Conservation (phyloP, 371 early-diverging fungal genomes). For the Quaeritorhiza haematococci region DNA sequence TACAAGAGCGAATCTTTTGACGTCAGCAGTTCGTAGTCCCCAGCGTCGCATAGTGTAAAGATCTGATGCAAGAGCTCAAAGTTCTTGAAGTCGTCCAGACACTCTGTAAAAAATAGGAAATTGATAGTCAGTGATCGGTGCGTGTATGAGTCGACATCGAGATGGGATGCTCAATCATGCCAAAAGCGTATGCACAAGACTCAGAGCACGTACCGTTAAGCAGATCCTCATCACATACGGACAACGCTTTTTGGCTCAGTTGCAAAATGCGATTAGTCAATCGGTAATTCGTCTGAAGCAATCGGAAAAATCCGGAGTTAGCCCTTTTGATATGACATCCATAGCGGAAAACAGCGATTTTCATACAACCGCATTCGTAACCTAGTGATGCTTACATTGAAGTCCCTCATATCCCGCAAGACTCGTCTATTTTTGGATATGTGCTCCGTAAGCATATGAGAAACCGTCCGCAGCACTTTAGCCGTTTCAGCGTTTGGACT, state of each 20-base stretch:
- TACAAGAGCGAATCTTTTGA: not conserved
- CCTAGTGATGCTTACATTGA: constrained; percentile 6
- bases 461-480: constrained; percentile 19
- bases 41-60: constrained; percentile 37
- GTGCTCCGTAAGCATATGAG: constrained; percentile 16
- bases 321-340: no score
- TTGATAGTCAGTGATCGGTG: not conserved
- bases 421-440: constrained; percentile 21
- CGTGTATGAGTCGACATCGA: not conserved
- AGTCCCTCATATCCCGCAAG: constrained; percentile 14
- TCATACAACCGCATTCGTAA: not conserved
- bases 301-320: not conserved
- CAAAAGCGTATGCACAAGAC: not conserved
- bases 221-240: constrained; percentile 17
- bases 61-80: constrained; percentile 32
- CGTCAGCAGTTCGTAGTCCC: constrained; percentile 26
- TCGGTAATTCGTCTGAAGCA: constrained; percentile 10
- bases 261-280: constrained; percentile 31
- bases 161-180: not conserved
- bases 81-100: constrained; percentile 33
- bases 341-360: no score
- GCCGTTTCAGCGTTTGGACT: constrained; percentile 24
- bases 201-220: constrained; percentile 13
- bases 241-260: constrained; percentile 25
- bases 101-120: constrained; percentile 11